A percentile compares a stretch with the other conserved stretches of the same genome.
Evolutionary conservation across 2,329 filamentous ascomycete species (phyloP).

Genomic region (Endocalyx cinctus): DNA sequence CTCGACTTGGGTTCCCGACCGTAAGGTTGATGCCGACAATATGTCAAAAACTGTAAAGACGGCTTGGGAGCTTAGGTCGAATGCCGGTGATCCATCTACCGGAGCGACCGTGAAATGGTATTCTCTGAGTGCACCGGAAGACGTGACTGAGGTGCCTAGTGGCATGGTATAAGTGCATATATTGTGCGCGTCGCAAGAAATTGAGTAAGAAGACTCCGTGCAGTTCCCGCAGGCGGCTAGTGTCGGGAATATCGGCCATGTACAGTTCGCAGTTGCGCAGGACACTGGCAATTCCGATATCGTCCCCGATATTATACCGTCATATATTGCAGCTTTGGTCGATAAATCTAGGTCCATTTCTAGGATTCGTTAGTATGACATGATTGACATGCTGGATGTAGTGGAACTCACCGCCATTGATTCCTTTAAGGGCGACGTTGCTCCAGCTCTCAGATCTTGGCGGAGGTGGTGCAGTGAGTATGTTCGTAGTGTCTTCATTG

Average conservation of each 20-base stretch:
- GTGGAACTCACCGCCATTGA: constrained; percentile 3
- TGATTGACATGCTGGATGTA: constrained; percentile 1
- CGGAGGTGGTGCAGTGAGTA: constrained; percentile 20
- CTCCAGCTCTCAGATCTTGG: constrained; percentile 32
- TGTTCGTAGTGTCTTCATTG: constrained; percentile 12
- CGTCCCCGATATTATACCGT: constrained; percentile 29
- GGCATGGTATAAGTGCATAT: constrained; percentile 26
- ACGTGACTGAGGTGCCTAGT: constrained; percentile 23
- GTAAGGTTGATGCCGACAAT: constrained; percentile 23
- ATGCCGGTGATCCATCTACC: constrained; percentile 14
- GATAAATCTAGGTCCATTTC: constrained; percentile 24
- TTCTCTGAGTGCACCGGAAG: constrained; percentile 17
- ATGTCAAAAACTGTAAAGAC: constrained; percentile 33
- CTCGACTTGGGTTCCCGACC: constrained; percentile 11
- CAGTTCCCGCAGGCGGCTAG: constrained; percentile 33
- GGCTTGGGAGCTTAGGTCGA: constrained; percentile 16
- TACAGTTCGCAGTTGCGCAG: constrained; percentile 31
- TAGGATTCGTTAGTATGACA: constrained; percentile 5
- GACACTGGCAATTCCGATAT: constrained; percentile 19
- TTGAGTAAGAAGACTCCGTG: constrained; percentile 7
- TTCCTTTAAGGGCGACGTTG: constrained; percentile 22
- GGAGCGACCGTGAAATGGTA: constrained; percentile 26
- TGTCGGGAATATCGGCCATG: constrained; percentile 32
- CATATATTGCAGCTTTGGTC: constrained; percentile 34
- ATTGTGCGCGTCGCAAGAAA: constrained; percentile 12